These are phyloP conservation scores for Pythium graminicola DNA, from an alignment of 352 stramenopile species.

Conservation along the genomic window DNA sequence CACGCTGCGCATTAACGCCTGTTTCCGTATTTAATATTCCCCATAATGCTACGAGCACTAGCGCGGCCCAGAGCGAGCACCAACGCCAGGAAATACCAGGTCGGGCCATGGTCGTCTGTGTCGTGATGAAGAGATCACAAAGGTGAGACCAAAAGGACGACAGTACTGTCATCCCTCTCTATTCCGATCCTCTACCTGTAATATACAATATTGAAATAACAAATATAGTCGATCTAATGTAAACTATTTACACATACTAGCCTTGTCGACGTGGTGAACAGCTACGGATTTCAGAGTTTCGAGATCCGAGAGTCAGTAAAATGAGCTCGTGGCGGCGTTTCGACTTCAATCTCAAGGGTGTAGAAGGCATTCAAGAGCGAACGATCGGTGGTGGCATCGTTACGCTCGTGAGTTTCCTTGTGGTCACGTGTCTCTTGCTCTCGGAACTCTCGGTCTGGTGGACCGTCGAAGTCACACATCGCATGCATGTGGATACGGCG, in stretches of 20 bases:
- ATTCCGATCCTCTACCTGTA: not conserved
- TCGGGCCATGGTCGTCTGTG: not conserved
- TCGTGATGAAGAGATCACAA: not conserved
- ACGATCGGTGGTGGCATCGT: slow-evolving; percentile 78
- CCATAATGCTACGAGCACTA: not conserved
- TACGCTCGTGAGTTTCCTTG: slow-evolving; percentile 70
- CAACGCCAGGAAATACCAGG: not conserved
- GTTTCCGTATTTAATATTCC: not conserved
- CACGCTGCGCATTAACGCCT: slow-evolving; percentile 2
- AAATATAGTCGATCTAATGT: not conserved
- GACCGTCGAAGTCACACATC: slow-evolving; percentile 75
- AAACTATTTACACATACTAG: slow-evolving; percentile 15
- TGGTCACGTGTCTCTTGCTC: slow-evolving; percentile 67
- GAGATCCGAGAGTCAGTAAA: not conserved
- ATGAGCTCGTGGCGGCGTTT: slow-evolving; percentile 75
- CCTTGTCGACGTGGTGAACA: slow-evolving; percentile 25
- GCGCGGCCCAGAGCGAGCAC: slow-evolving; percentile 8
- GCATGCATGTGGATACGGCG: slow-evolving; percentile 83
- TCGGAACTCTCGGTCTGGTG: slow-evolving; percentile 84
- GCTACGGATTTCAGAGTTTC: not conserved
- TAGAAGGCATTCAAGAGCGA: slow-evolving; percentile 86
- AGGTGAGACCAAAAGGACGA: not conserved
- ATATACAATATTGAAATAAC: not conserved
- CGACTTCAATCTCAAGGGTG: slow-evolving; percentile 84
- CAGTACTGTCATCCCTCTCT: not conserved